Evolutionary conservation across 306 rosid species (phyloP).

Genomic region (Cucurbita ficifolia): DNA sequence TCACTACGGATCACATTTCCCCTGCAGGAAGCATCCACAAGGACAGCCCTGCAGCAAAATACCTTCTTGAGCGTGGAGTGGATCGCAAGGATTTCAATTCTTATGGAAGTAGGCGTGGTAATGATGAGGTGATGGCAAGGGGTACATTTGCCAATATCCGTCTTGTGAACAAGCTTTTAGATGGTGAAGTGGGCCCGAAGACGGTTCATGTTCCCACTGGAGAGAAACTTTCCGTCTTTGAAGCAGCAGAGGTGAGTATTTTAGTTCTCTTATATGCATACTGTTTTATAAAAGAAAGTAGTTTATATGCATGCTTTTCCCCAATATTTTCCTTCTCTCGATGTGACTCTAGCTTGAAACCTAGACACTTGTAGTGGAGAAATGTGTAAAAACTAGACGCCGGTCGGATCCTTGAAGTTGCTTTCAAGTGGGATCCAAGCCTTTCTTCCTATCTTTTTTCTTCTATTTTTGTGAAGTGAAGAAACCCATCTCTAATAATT

Average conservation of each 20-base stretch:
- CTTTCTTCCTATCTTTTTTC: not conserved
- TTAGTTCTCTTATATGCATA: constrained; percentile 1
- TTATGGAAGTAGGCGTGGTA: constrained; percentile 89
- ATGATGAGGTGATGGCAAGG: constrained; percentile 92
- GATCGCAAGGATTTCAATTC: constrained; percentile 84
- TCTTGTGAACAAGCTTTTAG: constrained; percentile 77
- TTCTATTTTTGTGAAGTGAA: not conserved
- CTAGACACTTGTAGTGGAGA: no score
- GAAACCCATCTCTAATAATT: not conserved
- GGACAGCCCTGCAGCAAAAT: constrained; percentile 90
- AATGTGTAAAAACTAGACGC: no score
- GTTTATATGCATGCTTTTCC: not conserved
- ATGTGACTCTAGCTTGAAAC: not conserved
- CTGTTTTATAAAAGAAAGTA: not conserved
- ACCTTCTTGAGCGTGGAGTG: constrained; percentile 66
- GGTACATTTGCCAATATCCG: constrained; percentile 95
- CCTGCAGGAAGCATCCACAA: constrained; percentile 91
- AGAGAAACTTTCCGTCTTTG: constrained; percentile 63
- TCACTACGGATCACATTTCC: constrained; percentile 91
- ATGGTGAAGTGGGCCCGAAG: constrained; percentile 81
- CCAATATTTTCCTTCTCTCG: not conserved
- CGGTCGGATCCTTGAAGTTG: no score
- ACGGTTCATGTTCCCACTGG: constrained; percentile 79
- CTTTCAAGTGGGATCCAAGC: not conserved
- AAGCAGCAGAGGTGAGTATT: constrained; percentile 64